These are phyloP conservation scores for Backusella macrospora DNA, from an alignment of 192 early-diverging fungal genomes.

Conservation along the genomic window DNA sequence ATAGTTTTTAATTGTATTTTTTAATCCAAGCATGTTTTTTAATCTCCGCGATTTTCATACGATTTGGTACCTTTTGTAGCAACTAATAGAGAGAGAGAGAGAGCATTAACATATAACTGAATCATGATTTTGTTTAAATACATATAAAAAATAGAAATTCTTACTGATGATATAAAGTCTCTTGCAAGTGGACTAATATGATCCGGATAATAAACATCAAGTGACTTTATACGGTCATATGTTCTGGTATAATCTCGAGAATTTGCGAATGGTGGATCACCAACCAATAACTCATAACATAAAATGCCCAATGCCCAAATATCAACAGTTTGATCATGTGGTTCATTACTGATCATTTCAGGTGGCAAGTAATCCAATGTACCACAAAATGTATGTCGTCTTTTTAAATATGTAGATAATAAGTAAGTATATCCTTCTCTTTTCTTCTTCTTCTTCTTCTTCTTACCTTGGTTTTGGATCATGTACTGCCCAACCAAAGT, in stretches of 20 bases:
- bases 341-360: constrained; percentile 89
- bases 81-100: not conserved
- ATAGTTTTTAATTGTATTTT: not conserved
- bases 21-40: constrained; percentile 16
- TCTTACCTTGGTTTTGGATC: constrained; percentile 82
- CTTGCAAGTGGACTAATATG: constrained; percentile 72
- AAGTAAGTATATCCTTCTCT: not conserved
- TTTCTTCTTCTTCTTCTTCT: constrained; percentile 67
- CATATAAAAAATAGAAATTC: too few species aligned
- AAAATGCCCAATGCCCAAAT: constrained; percentile 93
- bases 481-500: constrained; percentile 97
- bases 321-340: constrained; percentile 81
- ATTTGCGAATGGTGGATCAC: constrained; percentile 84
- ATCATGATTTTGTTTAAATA: too few species aligned
- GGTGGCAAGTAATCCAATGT: constrained; percentile 96
- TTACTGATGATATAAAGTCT: constrained; percentile 78
- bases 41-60: not conserved
- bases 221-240: constrained; percentile 78
- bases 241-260: constrained; percentile 68
- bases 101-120: too few species aligned
- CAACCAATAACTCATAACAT: constrained; percentile 91
- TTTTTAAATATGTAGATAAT: constrained; percentile 55
- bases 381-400: constrained; percentile 89
- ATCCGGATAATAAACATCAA: constrained; percentile 79
- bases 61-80: not conserved